Evolutionary conservation across 2,329 filamentous ascomycete species (phyloP).

Genomic region (Mycocentrospora acerina): DNA sequence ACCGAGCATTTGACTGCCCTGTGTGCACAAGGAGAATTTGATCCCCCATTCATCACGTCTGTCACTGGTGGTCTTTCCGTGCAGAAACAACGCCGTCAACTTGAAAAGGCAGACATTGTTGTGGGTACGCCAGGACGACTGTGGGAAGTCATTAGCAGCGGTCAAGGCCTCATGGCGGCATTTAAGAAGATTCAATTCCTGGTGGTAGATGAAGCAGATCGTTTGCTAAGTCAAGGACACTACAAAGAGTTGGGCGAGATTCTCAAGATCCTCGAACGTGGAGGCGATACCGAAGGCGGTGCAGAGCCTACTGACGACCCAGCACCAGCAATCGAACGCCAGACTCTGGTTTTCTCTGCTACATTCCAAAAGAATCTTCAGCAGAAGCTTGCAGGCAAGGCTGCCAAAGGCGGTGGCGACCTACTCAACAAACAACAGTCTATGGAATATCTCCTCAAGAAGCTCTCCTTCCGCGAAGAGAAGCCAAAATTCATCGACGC

Average conservation of each 20-base stretch:
- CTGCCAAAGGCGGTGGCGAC: constrained; percentile 61
- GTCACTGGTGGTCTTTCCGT: constrained; percentile 90
- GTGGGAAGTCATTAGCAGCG: constrained; percentile 88
- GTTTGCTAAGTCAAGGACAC: constrained; percentile 86
- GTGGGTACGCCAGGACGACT: constrained; percentile 88
- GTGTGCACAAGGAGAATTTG: constrained; percentile 66
- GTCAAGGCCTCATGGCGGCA: constrained; percentile 65
- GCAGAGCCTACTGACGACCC: constrained; percentile 5
- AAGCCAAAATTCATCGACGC: constrained; percentile 89
- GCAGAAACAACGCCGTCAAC: constrained; percentile 88
- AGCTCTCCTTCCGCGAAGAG: constrained; percentile 81
- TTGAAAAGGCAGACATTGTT: constrained; percentile 86
- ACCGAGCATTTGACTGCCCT: constrained; percentile 77
- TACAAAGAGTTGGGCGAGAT: constrained; percentile 95
- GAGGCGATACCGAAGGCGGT: constrained; percentile 53
- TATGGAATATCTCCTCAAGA: constrained; percentile 89
- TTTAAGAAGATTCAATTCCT: constrained; percentile 78
- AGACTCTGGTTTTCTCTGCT: constrained; percentile 94
- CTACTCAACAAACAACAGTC: constrained; percentile 74
- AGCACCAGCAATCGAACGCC: constrained; percentile 54
- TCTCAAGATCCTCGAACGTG: constrained; percentile 73
- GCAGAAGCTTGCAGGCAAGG: constrained; percentile 75
- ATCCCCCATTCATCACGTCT: constrained; percentile 67
- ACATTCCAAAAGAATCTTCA: constrained; percentile 92
- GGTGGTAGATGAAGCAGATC: constrained; percentile 91